These are phyloP conservation scores for Pyrenophora teres DNA, from an alignment of 2,329 filamentous ascomycete species.

Conservation along the genomic window DNA sequence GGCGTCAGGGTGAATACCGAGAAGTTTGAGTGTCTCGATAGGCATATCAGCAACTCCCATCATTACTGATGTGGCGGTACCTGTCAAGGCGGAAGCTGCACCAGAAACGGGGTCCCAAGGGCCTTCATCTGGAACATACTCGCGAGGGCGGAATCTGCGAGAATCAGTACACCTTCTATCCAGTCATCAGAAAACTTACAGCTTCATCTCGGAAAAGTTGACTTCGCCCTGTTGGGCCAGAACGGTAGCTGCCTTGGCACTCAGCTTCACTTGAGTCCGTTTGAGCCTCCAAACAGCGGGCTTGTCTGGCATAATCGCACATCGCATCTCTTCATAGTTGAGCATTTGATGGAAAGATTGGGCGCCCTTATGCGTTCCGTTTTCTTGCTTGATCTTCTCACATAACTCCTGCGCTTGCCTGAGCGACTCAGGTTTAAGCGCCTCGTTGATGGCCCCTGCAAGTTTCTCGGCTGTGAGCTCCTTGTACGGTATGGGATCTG, in stretches of 20 bases:
- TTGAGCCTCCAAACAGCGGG: constrained; percentile 48
- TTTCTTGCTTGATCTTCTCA: constrained; percentile 45
- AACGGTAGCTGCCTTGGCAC: constrained; percentile 46
- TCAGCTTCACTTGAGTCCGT: constrained; percentile 44
- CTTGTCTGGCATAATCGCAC: constrained; percentile 37
- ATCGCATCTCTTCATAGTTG: constrained; percentile 46
- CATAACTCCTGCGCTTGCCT: constrained; percentile 45
- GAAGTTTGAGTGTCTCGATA: constrained; percentile 57
- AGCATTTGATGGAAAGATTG: constrained; percentile 47
- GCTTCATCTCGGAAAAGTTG: constrained; percentile 45
- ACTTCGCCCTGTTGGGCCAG: constrained; percentile 45
- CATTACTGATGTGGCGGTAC: constrained; percentile 78
- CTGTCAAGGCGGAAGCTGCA: constrained; percentile 76
- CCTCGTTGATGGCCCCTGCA: constrained; percentile 46
- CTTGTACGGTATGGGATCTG: constrained; percentile 47
- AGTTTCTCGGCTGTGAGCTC: constrained; percentile 47
- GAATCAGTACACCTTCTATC: constrained; percentile 10
- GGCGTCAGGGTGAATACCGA: constrained; percentile 51
- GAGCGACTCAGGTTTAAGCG: constrained; percentile 44
- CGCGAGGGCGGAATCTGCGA: constrained; percentile 43
- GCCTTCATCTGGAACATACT: constrained; percentile 48
- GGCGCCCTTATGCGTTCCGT: constrained; percentile 45
- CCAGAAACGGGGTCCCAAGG: constrained; percentile 49
- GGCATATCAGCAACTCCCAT: constrained; percentile 80
- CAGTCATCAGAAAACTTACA: constrained; percentile 31